Base-by-base conservation (phyloP, 2,329 filamentous ascomycete genomes). In the Botryotinia narcissicola region DNA sequence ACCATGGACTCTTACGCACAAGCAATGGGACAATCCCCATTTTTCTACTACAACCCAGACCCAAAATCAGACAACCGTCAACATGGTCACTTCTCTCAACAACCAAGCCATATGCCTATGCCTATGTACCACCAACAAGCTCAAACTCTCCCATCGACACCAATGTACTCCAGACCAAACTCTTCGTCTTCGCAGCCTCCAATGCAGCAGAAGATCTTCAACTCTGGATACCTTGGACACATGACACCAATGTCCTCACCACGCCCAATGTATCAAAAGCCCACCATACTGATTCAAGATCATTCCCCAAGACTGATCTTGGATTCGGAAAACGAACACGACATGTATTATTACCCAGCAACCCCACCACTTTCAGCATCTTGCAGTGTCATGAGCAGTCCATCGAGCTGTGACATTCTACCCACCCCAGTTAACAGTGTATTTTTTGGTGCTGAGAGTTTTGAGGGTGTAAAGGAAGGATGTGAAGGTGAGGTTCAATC, bases 41-140 rank as follows among this genome's bases (percentile, higher is more conserved):
- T 94, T 86, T 95, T 93, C 88, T 96, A 95, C 87, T 97, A 95
- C 86, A 91, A 90, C 80, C 90, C 92, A 77, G 93, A 96, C 78
- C 87, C 91, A 76, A 90, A 89, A 82, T 86, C 89, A 76, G 92
- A 94, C 81, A 87, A 88, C 80, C 88, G 91, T 80, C 92, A 92
- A 81, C 91, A 95, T 83, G 90, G 90, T 72, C 91, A 93, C 83
- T 95, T 94, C 85, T 88, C 90, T 76, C 88, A 89, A 75, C 86
- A 87, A 73, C 87, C 84, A 82, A 84, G 71, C 62, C 77, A 80
- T 83, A 83, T 81, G 78, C 86, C 86, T 78, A 83, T 85, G 80
- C 83, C 83, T 75, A 84, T 88, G 81, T 89, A 87, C 78, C 87
- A 80, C 66, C 77, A 77, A 74, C 82, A 87, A 71, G 85, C 89